Evolutionary conservation across 2,329 filamentous ascomycete genomes (phyloP).

Genomic region (Fusarium sp.): DNA sequence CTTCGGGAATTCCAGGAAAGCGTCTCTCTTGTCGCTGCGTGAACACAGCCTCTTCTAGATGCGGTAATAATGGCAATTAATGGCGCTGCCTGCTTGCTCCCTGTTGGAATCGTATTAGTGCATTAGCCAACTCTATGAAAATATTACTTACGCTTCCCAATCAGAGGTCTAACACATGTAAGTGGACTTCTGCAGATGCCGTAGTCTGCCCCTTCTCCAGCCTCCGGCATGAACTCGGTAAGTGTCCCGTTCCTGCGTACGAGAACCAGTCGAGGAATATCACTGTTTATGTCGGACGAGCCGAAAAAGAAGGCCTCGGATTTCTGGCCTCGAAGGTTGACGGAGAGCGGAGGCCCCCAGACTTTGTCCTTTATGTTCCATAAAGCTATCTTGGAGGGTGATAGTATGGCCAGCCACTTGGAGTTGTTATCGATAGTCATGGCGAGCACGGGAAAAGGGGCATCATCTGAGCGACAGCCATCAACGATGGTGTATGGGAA

Average conservation of each 20-base stretch:
- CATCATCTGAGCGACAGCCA: slow-evolving; percentile 50
- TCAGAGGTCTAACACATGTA: slow-evolving; percentile 57
- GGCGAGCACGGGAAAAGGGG: slow-evolving; percentile 67
- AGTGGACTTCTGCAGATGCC: slow-evolving; percentile 62
- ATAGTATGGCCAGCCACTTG: slow-evolving; percentile 72
- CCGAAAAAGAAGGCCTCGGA: slow-evolving; percentile 72
- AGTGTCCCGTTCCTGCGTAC: slow-evolving; percentile 71
- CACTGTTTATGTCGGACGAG: slow-evolving; percentile 45
- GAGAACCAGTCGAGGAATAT: slow-evolving; percentile 62
- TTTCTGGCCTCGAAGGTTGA: slow-evolving; percentile 62
- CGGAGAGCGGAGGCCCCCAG: slow-evolving; percentile 63
- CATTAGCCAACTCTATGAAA: neutral
- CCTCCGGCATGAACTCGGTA: slow-evolving; percentile 62
- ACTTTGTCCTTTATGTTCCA: slow-evolving; percentile 68
- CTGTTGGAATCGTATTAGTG: slow-evolving; percentile 1
- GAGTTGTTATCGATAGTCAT: slow-evolving; percentile 71
- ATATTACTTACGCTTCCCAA: slow-evolving; percentile 53
- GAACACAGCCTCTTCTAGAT: slow-evolving; percentile 59
- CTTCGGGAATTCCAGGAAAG: slow-evolving; percentile 60
- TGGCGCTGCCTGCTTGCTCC: slow-evolving; percentile 15
- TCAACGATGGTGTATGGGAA: slow-evolving; percentile 53
- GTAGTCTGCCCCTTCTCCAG: slow-evolving; percentile 51
- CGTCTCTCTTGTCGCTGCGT: slow-evolving; percentile 54
- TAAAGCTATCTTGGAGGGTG: slow-evolving; percentile 64
- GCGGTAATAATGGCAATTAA: slow-evolving; percentile 51